Percentiles rank a stretch among this genome's conserved stretches.
Evolutionary conservation across 306 rosid species (phyloP).

Genomic region (Cicer cuneatum): DNA sequence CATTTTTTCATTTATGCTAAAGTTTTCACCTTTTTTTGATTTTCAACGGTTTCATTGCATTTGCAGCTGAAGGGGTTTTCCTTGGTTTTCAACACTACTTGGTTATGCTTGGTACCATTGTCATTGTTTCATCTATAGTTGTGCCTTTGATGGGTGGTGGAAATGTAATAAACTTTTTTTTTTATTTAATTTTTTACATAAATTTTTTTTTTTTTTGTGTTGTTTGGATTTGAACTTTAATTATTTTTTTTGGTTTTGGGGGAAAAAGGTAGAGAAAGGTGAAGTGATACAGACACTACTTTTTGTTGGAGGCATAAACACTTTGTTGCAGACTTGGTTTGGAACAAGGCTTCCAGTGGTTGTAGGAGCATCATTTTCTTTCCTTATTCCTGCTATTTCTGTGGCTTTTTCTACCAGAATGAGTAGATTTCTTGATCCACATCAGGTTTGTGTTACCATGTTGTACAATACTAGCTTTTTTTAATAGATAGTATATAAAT

Average conservation of each 20-base stretch:
- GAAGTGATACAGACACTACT: constrained; percentile 77
- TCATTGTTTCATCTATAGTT: constrained; percentile 63
- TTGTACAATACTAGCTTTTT: not conserved
- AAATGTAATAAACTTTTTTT: constrained; percentile 53
- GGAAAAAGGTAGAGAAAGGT: constrained; percentile 79
- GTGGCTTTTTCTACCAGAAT: constrained; percentile 64
- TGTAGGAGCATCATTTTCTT: constrained; percentile 78
- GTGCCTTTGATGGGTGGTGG: constrained; percentile 94
- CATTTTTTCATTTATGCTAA: not conserved
- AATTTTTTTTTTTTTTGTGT: not conserved
- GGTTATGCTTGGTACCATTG: constrained; percentile 79
- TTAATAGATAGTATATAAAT: not conserved
- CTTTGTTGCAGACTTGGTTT: constrained; percentile 70
- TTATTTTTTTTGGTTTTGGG: not conserved
- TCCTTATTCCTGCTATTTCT: constrained; percentile 64
- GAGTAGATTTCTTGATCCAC: constrained; percentile 55
- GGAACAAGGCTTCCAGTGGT: constrained; percentile 88
- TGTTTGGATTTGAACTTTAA: not conserved
- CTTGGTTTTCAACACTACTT: constrained; percentile 83
- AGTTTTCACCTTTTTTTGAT: not conserved
- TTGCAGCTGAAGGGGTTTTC: constrained; percentile 74
- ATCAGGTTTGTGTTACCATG: constrained; percentile 56
- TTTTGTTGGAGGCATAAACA: constrained; percentile 78
- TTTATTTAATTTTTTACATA: not conserved
- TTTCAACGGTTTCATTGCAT: not conserved